Evolutionary conservation across 805 yeast genomes (phyloP).

Genomic region (Teunomyces gatunensis): DNA sequence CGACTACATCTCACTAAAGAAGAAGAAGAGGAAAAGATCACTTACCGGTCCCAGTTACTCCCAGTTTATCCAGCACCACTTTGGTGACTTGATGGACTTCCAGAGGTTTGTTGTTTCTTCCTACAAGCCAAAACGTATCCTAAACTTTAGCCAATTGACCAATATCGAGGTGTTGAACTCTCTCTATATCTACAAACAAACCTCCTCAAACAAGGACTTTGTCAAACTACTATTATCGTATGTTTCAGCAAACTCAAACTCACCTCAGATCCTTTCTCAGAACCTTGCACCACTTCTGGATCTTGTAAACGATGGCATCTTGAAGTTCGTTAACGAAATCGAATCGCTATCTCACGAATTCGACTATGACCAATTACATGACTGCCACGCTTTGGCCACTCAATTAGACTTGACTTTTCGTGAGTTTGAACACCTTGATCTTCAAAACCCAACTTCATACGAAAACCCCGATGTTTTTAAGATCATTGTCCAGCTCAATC

Average conservation of each 20-base stretch:
- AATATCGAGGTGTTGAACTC: conserved; percentile 24
- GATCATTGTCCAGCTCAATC: conserved; percentile 21
- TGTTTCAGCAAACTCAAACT: conserved; percentile 12
- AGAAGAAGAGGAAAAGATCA: conserved; percentile 2
- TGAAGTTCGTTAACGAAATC: conserved; percentile 20
- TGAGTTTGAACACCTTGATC: conserved; percentile 15
- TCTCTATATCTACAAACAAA: conserved; percentile 24
- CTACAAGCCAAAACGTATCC: conserved; percentile 18
- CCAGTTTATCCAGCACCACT: conserved; percentile 19
- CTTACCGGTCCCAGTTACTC: conserved; percentile 2
- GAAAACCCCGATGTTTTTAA: conserved; percentile 13
- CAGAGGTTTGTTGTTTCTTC: conserved; percentile 18
- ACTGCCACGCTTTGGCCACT: conserved; percentile 15
- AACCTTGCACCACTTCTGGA: conserved; percentile 16
- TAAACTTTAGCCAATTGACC: conserved; percentile 21
- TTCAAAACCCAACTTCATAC: conserved; percentile 4
- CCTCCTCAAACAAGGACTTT: conserved; percentile 19
- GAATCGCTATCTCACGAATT: conserved; percentile 19
- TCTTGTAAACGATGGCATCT: conserved; percentile 16
- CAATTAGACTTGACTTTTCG: conserved; percentile 16
- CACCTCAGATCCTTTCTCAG: conserved; percentile 18
- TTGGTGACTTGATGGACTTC: conserved; percentile 18
- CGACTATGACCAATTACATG: conserved; percentile 13
- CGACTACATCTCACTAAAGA: conserved; percentile 11
- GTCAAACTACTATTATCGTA: conserved; percentile 16